Evolutionary conservation across 2,329 filamentous ascomycete genomes (phyloP).

Genomic region (Cladorrhinum sp.): DNA sequence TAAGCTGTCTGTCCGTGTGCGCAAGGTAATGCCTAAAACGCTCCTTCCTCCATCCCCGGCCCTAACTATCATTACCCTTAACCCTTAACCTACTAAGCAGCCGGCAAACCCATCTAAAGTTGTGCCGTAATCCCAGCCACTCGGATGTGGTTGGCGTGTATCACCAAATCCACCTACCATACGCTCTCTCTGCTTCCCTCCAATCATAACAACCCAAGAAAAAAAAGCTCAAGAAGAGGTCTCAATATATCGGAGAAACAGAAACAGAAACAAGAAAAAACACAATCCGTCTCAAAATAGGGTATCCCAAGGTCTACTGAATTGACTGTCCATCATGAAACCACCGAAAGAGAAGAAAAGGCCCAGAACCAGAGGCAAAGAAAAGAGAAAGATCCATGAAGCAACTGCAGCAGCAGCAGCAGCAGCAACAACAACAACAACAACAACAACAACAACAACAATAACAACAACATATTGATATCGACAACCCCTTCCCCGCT

Average conservation of each 20-base stretch:
- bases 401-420: neutral
- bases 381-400: neutral
- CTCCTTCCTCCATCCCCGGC: no score
- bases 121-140: no score
- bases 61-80: no score
- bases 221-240: neutral
- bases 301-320: constrained; percentile 6
- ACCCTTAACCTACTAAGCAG: no score
- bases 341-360: neutral
- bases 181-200: no score
- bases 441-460: neutral
- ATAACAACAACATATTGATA: neutral
- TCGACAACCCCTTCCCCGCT: neutral
- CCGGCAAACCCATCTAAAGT: no score
- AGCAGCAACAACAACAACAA: neutral
- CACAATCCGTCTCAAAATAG: neutral
- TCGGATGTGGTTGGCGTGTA: no score
- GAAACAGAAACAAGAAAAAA: neutral
- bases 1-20: no score
- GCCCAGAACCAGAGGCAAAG: neutral
- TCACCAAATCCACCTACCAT: no score
- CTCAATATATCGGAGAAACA: neutral
- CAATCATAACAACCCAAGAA: no score
- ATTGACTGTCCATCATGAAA: constrained; percentile 1
- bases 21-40: no score